phyloP scores from a whole-genome alignment of 257 asterid species.

The Ballota nigra region DNA sequence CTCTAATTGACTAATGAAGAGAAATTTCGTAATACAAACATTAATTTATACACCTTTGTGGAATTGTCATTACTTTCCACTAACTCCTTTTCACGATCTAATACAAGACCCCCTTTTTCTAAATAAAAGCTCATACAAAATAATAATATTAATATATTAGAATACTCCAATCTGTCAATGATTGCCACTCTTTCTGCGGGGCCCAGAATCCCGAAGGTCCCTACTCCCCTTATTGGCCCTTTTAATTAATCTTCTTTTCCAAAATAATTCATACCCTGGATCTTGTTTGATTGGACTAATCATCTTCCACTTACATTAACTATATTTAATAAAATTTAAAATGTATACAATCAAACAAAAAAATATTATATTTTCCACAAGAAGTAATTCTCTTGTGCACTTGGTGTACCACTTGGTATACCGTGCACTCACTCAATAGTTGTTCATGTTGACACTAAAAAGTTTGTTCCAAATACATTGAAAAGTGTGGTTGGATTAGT shows the following conservation, averaged over 20 bases:
- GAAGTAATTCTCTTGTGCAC: too few species aligned
- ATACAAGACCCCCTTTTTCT: neutral
- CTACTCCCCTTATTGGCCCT: constrained; percentile 8
- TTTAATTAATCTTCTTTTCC: constrained; percentile 13
- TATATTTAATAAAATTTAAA: neutral
- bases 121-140: neutral
- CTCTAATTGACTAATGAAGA: constrained; percentile 39
- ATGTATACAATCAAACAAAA: neutral
- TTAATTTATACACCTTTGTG: constrained; percentile 37
- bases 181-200: constrained; percentile 34
- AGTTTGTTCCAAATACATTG: too few species aligned
- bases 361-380: constrained; percentile 14
- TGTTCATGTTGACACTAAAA: too few species aligned
- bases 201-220: constrained; percentile 34
- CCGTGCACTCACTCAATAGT: too few species aligned
- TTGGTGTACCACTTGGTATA: too few species aligned
- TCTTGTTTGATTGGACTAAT: constrained; percentile 28
- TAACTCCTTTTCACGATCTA: constrained; percentile 27
- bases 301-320: constrained; percentile 25
- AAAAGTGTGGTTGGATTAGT: too few species aligned
- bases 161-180: constrained; percentile 28
- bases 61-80: constrained; percentile 41
- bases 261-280: neutral
- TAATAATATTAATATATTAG: constrained; percentile 8
- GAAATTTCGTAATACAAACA: constrained; percentile 13